A percentile compares a stretch with the other conserved stretches of the same genome.
phyloP scores from a whole-genome alignment of 495 filamentous ascomycete species.

The Bombardia bombarda region DNA sequence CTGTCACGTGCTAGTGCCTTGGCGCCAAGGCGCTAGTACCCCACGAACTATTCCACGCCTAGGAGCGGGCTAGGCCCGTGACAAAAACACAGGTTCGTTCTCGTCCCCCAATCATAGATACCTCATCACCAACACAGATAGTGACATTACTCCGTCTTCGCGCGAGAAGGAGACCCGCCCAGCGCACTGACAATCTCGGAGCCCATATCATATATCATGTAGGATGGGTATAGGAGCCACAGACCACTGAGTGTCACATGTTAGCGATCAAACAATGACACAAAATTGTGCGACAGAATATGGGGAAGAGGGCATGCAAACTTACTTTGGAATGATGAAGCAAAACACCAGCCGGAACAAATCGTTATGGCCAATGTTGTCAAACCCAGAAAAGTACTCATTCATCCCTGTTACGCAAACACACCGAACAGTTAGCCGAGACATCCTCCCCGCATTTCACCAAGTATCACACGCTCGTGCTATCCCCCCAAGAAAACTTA shows the following conservation, averaged over 20 bases:
- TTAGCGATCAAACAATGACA: not conserved
- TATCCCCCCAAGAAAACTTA: slow-evolving; percentile 32
- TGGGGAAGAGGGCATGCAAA: not conserved
- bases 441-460: not conserved
- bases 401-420: slow-evolving; percentile 51
- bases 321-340: slow-evolving; percentile 81
- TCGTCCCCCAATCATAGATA: too few species aligned
- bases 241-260: slow-evolving; percentile 49
- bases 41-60: too few species aligned
- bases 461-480: not conserved
- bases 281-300: not conserved
- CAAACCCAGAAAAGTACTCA: slow-evolving; percentile 69
- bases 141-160: not conserved
- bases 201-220: slow-evolving; percentile 63
- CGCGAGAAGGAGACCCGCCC: slow-evolving; percentile 19
- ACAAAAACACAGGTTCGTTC: too few species aligned
- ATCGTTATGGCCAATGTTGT: slow-evolving; percentile 72
- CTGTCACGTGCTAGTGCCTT: too few species aligned
- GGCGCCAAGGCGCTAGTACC: too few species aligned
- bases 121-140: too few species aligned
- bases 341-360: slow-evolving; percentile 47
- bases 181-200: slow-evolving; percentile 63
- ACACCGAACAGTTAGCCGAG: not conserved
- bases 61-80: too few species aligned
- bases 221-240: slow-evolving; percentile 68